Conservation (phyloP, 768 basidiomycete species). For the Suillus discolor region DNA sequence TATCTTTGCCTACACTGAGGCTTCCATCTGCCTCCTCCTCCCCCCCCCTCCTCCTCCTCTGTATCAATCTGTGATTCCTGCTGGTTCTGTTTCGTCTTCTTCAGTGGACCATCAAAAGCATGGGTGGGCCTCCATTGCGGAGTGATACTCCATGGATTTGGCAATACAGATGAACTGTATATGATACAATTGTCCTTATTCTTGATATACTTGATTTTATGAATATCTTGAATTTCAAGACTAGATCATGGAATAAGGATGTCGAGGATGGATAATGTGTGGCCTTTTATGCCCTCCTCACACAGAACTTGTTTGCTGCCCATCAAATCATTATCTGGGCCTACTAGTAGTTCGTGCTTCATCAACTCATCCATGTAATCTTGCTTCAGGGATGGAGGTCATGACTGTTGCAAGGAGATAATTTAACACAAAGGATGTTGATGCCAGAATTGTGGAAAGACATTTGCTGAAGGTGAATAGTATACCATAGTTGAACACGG, state of each 20-base stretch:
- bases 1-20: not conserved
- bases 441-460: not conserved
- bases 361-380: not conserved
- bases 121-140: not conserved
- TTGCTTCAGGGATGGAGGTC: not conserved
- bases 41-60: not conserved
- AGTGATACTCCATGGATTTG: not conserved
- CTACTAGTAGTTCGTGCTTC: not conserved
- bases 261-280: not conserved
- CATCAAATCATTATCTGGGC: not conserved
- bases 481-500: slow-evolving; percentile 6
- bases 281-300: not conserved
- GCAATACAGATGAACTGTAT: not conserved
- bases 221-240: not conserved
- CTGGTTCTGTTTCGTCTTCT: not conserved
- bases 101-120: not conserved
- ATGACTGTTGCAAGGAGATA: not conserved
- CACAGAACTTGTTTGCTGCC: not conserved
- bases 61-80: not conserved
- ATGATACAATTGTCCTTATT: not conserved
- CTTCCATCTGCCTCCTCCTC: not conserved
- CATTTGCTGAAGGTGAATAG: not conserved
- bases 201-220: not conserved
- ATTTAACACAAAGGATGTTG: too few relatives aligned
- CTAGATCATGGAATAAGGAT: too few relatives aligned